phyloP scores from a whole-genome alignment of 2,329 filamentous ascomycete genomes.

The Ophioceras dolichostomum region DNA sequence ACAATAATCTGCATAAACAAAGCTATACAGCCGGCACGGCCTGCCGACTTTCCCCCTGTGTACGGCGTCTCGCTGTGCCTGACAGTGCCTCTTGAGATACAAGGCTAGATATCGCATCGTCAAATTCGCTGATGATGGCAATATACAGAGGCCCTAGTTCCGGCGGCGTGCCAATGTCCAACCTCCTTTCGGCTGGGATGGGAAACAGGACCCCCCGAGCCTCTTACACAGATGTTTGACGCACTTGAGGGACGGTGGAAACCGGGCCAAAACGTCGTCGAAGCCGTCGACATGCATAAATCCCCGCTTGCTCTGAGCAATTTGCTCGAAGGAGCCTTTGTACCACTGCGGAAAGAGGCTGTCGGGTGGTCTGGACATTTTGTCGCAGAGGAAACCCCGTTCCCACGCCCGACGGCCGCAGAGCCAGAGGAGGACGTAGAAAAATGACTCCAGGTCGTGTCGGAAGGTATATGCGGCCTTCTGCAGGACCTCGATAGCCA shows the following conservation, averaged over 20 bases:
- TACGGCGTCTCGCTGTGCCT: no score
- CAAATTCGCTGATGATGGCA: no score
- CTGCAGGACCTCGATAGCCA: conserved; percentile 20
- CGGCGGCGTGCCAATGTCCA: background rate
- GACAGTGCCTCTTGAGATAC: no score
- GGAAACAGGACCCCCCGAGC: conserved; percentile 4
- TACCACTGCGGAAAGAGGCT: background rate
- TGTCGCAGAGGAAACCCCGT: background rate
- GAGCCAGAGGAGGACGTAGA: background rate
- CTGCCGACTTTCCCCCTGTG: no score
- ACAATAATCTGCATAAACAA: no score
- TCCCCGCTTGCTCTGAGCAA: background rate
- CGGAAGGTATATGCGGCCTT: conserved; percentile 16
- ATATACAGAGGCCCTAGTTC: no score
- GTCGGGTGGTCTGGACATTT: background rate
- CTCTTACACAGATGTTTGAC: conserved; percentile 8
- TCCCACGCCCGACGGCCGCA: conserved; percentile 1
- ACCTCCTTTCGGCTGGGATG: background rate
- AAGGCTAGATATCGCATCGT: no score
- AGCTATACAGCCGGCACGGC: no score
- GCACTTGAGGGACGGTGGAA: conserved; percentile 6
- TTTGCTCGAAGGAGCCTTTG: background rate
- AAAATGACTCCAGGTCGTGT: conserved; percentile 10
- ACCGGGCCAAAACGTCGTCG: conserved; percentile 6
- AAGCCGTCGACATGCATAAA: background rate